A percentile compares a stretch with the other conserved stretches of the same genome.
These are phyloP conservation scores for Boletus rex-veris DNA, from an alignment of 768 basidiomycete genomes.

Conservation along the genomic window DNA sequence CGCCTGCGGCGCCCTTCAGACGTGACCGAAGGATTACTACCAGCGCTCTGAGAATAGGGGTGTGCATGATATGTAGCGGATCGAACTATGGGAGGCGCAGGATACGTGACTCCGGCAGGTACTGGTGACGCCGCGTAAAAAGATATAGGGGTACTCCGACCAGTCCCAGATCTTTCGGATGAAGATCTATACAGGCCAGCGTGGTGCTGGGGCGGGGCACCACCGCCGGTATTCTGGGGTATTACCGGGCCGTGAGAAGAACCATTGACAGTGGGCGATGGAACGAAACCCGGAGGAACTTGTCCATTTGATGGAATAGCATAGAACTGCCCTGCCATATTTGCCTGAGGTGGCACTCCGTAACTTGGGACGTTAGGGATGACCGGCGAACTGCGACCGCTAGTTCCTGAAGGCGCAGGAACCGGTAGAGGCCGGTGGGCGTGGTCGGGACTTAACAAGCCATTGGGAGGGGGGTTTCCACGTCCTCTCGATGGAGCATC, in stretches of 20 bases:
- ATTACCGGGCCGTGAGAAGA: slow-evolving; percentile 23
- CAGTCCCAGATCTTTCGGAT: slow-evolving; percentile 19
- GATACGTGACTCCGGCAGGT: slow-evolving; percentile 25
- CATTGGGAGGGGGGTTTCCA: slow-evolving; percentile 5
- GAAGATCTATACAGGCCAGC: slow-evolving; percentile 8
- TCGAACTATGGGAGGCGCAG: slow-evolving; percentile 29
- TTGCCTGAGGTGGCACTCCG: not conserved
- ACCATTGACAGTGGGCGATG: not conserved
- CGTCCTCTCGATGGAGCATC: slow-evolving; percentile 32
- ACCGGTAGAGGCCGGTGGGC: slow-evolving; percentile 28
- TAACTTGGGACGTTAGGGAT: slow-evolving; percentile 6
- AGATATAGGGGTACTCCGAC: slow-evolving; percentile 18
- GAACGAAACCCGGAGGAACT: slow-evolving; percentile 9
- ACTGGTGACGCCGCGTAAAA: slow-evolving; percentile 27
- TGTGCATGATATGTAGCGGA: slow-evolving; percentile 11
- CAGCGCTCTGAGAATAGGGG: not conserved
- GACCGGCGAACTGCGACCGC: slow-evolving; percentile 12
- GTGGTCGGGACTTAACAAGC: slow-evolving; percentile 31
- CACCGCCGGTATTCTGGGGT: slow-evolving; percentile 12
- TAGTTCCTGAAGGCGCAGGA: slow-evolving; percentile 12
- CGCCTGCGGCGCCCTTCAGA: slow-evolving; percentile 25
- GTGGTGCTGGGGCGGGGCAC: slow-evolving; percentile 10
- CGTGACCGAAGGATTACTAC: slow-evolving; percentile 20
- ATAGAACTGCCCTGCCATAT: slow-evolving; percentile 18
- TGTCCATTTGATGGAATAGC: slow-evolving; percentile 6